Conservation (phyloP, 2,329 filamentous ascomycete species). For the Claviceps sp. region DNA sequence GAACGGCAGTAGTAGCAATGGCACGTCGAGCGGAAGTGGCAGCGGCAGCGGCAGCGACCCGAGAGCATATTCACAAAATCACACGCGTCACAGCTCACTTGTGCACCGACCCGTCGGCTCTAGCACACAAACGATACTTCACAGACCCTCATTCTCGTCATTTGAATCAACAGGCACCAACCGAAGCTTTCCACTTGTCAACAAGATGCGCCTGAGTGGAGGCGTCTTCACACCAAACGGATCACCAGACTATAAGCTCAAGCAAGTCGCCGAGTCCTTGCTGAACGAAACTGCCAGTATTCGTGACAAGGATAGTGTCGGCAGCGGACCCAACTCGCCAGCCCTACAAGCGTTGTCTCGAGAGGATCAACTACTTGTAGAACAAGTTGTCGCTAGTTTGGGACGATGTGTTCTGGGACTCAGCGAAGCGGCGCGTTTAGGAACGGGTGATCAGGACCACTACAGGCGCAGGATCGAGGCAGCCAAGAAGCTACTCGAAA, state of each 20-base stretch:
- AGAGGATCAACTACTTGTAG: slow-evolving; percentile 47
- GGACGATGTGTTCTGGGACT: slow-evolving; percentile 47
- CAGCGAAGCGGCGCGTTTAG: slow-evolving; percentile 38
- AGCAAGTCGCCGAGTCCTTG: slow-evolving; percentile 33
- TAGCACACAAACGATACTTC: slow-evolving; percentile 23
- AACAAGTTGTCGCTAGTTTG: slow-evolving; percentile 44
- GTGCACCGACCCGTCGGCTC: slow-evolving; percentile 30
- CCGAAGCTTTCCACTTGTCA: slow-evolving; percentile 49
- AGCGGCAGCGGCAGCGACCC: slow-evolving; percentile 14
- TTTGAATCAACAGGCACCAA: slow-evolving; percentile 45
- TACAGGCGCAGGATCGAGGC: slow-evolving; percentile 62
- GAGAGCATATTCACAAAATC: slow-evolving; percentile 6
- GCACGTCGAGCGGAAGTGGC: slow-evolving; percentile 9
- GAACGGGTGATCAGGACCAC: slow-evolving; percentile 46
- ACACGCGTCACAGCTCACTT: slow-evolving; percentile 20
- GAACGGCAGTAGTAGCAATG: slow-evolving; percentile 4
- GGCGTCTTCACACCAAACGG: slow-evolving; percentile 34
- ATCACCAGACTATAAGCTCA: slow-evolving; percentile 36
- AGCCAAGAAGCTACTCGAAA: slow-evolving; percentile 57
- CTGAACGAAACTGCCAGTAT: slow-evolving; percentile 33
- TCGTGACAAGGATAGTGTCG: slow-evolving; percentile 21
- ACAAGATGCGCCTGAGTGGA: slow-evolving; percentile 32
- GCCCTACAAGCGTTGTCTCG: slow-evolving; percentile 34
- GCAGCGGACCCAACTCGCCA: slow-evolving; percentile 19
- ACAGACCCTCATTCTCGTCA: slow-evolving; percentile 44